Evolutionary conservation across 495 filamentous ascomycete genomes (phyloP), one percentile per base, ranked within the genome.

Genomic region (Aspergillus bridgeri): DNA sequence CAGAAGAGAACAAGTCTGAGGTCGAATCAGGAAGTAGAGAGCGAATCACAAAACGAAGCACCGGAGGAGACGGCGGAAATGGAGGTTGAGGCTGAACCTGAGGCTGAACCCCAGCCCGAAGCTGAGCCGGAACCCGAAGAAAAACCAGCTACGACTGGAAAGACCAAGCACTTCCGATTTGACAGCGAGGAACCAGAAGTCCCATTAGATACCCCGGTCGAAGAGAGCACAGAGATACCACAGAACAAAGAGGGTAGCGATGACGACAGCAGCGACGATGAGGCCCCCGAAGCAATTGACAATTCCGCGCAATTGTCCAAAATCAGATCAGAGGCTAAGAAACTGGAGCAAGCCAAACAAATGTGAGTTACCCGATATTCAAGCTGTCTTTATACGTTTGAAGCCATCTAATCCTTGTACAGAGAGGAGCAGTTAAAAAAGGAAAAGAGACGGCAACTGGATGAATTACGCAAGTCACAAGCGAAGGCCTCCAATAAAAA

Each of bases 261-360:
- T 13, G 69, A 70, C 24, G 65, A 66, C 52, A 69, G 67, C 54
- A 66, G 62, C 58, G 76, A 79, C 48, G 80, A 83, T 60, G 77
- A 81, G 25, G 81, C 80, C 18, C 81, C 81, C 5, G 81, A 84
- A 64, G 63, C 69, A 17, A 70, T 83, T 23, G 66, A 76, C 22
- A 79, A 79, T 56, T 75, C 76, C 25, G 67, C 76, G 0, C 69
- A 76, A 54, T 58, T 77, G 24, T 59, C 71, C 42, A 72, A 69
- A 53, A 70, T 77, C 9, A 77, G 70, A 55, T 65, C 64, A 24
- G 71, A 76, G 48, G 71, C 75, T n/a, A 73, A 73, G 64, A 75
- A 71, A 60, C 68, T 70, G 60, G 72, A 76, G 49, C 58, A 66
- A 43, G 61, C 58, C 18, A 69, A 61, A 43, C 66, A 73, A 71